Conservation (phyloP, 1,284 basidiomycete genomes). For the Rhodotorula sp. region DNA sequence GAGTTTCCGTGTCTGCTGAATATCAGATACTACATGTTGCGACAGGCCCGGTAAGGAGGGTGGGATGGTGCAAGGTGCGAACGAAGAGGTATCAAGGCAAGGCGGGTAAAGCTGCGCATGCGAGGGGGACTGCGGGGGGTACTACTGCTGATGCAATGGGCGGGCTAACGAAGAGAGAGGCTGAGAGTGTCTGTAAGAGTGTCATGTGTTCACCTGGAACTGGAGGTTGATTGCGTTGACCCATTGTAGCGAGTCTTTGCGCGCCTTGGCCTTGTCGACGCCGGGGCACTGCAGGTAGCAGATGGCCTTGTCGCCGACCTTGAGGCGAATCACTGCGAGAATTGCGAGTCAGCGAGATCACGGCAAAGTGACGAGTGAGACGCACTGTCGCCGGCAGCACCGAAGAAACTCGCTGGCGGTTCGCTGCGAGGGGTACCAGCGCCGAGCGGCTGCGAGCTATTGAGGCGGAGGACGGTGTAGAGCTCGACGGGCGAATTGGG, state of each 20-base stretch:
- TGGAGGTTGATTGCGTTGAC: constrained; percentile 33
- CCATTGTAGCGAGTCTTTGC: constrained; percentile 28
- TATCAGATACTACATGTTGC: too few relatives aligned
- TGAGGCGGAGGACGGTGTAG: constrained; percentile 85
- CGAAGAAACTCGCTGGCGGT: constrained; percentile 71
- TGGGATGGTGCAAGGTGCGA: too few relatives aligned
- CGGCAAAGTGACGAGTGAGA: background rate
- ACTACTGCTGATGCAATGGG: too few relatives aligned
- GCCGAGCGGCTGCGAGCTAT: constrained; percentile 5
- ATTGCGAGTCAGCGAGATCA: too few relatives aligned
- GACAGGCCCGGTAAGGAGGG: too few relatives aligned
- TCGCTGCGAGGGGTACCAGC: constrained; percentile 53
- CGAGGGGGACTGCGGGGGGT: too few relatives aligned
- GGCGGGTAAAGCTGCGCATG: too few relatives aligned
- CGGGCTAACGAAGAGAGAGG: too few relatives aligned
- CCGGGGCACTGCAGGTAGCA: constrained; percentile 72
- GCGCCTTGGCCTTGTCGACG: background rate
- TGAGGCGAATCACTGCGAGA: constrained; percentile 67
- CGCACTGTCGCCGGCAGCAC: constrained; percentile 24
- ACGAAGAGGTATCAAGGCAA: too few relatives aligned
- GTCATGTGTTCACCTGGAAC: constrained; percentile 19
- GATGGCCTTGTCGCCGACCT: constrained; percentile 80
- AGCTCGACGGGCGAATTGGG: constrained; percentile 73
- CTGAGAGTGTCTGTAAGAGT: background rate
- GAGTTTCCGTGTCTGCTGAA: too few relatives aligned